A percentile compares a stretch with the other conserved stretches of the same genome.
Conservation (phyloP, 139 green algal species). For the Micromonas pusilla region DNA sequence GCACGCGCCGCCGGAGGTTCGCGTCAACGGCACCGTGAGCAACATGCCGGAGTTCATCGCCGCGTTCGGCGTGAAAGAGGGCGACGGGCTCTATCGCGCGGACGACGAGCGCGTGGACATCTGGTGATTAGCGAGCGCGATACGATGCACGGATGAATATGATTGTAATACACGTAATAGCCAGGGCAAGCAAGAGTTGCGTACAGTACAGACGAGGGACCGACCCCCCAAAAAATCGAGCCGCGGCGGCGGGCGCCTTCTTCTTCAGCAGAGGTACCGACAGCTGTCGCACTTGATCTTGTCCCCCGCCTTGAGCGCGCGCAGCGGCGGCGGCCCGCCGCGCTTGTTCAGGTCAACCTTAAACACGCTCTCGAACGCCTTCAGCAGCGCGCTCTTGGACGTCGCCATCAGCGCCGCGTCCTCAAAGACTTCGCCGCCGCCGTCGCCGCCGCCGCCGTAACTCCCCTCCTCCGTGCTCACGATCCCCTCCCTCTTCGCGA, state of each 20-base stretch:
- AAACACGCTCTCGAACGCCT: neutral
- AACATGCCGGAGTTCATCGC: slow-evolving; percentile 12
- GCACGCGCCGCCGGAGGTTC: neutral
- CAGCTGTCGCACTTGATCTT: too few relatives aligned
- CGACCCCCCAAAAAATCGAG: too few relatives aligned
- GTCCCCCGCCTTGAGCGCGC: too few relatives aligned
- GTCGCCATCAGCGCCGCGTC: neutral
- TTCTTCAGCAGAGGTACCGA: too few relatives aligned
- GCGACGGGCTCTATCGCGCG: neutral
- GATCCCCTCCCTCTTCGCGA: neutral
- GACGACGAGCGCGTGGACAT: slow-evolving; percentile 3
- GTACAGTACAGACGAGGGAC: too few relatives aligned
- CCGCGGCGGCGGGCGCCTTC: too few relatives aligned
- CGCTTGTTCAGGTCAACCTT: neutral
- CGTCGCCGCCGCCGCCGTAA: neutral
- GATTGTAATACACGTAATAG: too few relatives aligned
- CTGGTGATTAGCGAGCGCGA: neutral
- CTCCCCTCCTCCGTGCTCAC: neutral
- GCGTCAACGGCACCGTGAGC: neutral
- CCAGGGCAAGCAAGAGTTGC: too few relatives aligned
- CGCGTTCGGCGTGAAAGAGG: neutral
- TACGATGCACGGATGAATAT: too few relatives aligned
- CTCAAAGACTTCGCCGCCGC: neutral
- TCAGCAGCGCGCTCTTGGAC: neutral
- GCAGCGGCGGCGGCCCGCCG: too few relatives aligned